A percentile compares a stretch with the other conserved stretches of the same genome.
These are phyloP conservation scores for Mortierella alpina DNA, from an alignment of 192 early-diverging fungal species.

Conservation along the genomic window DNA sequence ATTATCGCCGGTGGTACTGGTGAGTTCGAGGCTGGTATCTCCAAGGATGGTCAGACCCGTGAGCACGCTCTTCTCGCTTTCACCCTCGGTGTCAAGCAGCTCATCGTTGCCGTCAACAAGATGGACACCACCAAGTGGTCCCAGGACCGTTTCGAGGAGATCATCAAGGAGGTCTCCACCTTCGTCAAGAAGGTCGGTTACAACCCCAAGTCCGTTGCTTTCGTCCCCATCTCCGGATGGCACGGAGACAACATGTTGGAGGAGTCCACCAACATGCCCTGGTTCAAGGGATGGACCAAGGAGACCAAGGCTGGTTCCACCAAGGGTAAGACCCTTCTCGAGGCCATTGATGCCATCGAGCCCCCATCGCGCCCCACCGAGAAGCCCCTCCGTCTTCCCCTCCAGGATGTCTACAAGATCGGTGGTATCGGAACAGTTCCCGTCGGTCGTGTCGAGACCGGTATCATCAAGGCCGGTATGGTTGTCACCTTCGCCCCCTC, in stretches of 20 bases:
- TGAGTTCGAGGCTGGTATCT: conserved; percentile 96
- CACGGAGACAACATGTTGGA: conserved; percentile 99
- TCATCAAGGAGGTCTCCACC: conserved; percentile 93
- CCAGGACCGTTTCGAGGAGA: conserved; percentile 95
- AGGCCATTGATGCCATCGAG: conserved; percentile 96
- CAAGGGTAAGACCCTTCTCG: conserved; percentile 87
- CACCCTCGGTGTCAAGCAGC: conserved; percentile 98
- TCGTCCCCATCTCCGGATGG: conserved; percentile 99
- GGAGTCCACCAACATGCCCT: conserved; percentile 91
- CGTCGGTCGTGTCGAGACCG: conserved; percentile 98
- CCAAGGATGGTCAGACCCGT: conserved; percentile 99
- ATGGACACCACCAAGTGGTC: conserved; percentile 98
- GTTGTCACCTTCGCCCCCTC: conserved; percentile 89
- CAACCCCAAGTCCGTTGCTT: conserved; percentile 91
- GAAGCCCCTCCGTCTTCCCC: conserved; percentile 95
- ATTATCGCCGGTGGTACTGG: conserved; percentile 93
- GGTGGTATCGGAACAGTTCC: conserved; percentile 97
- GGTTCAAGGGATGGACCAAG: conserved; percentile 98
- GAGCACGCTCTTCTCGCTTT: conserved; percentile 98
- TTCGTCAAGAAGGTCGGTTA: conserved; percentile 99
- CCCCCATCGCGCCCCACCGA: conserved; percentile 90
- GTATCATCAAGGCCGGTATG: conserved; percentile 95
- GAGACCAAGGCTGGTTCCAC: conserved; percentile 78
- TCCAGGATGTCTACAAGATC: conserved; percentile 89
- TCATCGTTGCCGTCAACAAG: conserved; percentile 99